phyloP scores from a whole-genome alignment of 331 rosid species.

The Saraca asoca region DNA sequence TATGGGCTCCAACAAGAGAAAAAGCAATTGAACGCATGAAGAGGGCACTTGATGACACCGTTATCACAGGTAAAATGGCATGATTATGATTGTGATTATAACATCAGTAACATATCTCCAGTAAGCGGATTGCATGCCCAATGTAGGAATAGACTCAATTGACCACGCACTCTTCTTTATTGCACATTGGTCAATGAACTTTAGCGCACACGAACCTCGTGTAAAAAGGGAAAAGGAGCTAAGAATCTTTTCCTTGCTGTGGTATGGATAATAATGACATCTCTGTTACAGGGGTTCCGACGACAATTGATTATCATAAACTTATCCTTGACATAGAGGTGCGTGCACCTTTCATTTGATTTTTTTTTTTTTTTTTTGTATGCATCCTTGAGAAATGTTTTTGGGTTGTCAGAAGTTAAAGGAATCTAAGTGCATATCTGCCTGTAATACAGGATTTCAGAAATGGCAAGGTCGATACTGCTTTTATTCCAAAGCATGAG shows the following conservation, averaged over 20 bases:
- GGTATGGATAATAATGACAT: conserved; percentile 12
- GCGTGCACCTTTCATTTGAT: conserved; percentile 18
- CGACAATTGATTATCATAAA: conserved; percentile 96
- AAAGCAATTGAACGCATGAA: conserved; percentile 98
- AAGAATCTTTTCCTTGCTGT: conserved; percentile 16
- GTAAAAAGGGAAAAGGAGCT: background rate
- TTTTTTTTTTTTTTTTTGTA: conserved; percentile 9
- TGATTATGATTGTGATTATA: conserved; percentile 26
- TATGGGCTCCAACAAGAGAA: conserved; percentile 99
- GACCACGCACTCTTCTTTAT: conserved; percentile 2
- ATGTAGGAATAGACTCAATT: conserved; percentile 9
- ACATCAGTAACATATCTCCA: conserved; percentile 18
- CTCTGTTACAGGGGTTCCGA: conserved; percentile 81
- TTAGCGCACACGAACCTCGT: conserved; percentile 2
- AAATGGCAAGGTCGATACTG: conserved; percentile 90
- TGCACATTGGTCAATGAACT: conserved; percentile 9
- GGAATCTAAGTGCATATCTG: conserved; percentile 18
- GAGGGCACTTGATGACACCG: conserved; percentile 65
- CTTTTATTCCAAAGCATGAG: conserved; percentile 94
- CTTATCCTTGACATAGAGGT: conserved; percentile 94
- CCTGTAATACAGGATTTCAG: conserved; percentile 66
- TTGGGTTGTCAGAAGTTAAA: conserved; percentile 16
- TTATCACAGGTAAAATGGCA: conserved; percentile 47
- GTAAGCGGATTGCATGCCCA: conserved; percentile 28
- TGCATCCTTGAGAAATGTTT: conserved; percentile 23